Evolutionary conservation across 129 eudicot species (phyloP).

Genomic region (Flaveria ramosissima): DNA sequence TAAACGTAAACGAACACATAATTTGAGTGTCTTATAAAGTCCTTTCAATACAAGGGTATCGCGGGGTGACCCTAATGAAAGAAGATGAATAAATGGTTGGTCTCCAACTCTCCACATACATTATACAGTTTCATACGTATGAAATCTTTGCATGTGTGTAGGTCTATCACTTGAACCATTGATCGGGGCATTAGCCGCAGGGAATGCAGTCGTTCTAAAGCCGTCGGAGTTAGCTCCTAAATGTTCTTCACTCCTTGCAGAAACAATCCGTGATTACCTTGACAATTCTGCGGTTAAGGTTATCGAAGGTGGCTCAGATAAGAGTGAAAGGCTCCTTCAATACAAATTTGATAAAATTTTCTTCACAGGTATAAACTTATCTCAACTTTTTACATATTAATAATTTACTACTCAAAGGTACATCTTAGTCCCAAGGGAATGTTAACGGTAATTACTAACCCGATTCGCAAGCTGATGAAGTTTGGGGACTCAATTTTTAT

Average conservation of each 20-base stretch:
- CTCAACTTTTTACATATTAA: not conserved
- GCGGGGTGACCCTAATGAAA: not conserved
- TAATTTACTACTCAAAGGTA: not conserved
- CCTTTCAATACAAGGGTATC: not conserved
- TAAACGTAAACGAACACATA: not conserved
- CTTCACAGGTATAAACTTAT: conserved; percentile 67
- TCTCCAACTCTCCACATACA: too few relatives aligned
- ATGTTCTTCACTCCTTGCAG: conserved; percentile 56
- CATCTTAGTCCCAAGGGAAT: not conserved
- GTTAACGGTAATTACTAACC: too few relatives aligned
- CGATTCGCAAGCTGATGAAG: too few relatives aligned
- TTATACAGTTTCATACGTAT: not conserved
- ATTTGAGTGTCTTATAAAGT: not conserved
- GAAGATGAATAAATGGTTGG: not conserved
- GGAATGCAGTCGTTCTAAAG: conserved; percentile 69
- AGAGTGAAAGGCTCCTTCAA: conserved; percentile 52
- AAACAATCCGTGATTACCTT: conserved; percentile 49
- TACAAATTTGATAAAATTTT: conserved; percentile 87
- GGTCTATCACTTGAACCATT: conserved; percentile 77
- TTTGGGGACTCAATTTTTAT: too few relatives aligned
- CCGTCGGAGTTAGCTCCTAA: conserved; percentile 91
- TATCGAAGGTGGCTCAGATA: conserved; percentile 64
- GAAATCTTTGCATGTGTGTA: conserved; percentile 14
- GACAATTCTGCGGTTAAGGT: conserved; percentile 69
- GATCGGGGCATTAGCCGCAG: conserved; percentile 88